These are phyloP conservation scores for Gaeumannomyces sp. DNA, from an alignment of 2,329 filamentous ascomycete genomes.

Conservation along the genomic window DNA sequence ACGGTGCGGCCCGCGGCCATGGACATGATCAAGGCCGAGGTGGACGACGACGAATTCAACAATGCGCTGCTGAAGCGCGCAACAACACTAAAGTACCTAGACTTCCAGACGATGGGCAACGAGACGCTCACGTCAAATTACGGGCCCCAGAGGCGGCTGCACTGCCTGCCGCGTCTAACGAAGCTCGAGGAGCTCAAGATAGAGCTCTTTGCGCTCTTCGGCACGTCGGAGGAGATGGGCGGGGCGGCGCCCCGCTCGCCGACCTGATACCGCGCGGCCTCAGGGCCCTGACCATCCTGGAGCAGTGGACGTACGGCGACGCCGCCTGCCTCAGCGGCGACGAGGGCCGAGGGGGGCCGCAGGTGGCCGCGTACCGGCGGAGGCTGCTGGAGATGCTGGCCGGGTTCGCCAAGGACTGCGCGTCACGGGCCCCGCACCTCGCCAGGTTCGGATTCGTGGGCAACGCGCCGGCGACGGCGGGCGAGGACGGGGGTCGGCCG, in stretches of 20 bases:
- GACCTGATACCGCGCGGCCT: slow-evolving; percentile 3
- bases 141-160: slow-evolving; percentile 5
- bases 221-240: slow-evolving; percentile 4
- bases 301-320: slow-evolving; percentile 8
- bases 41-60: slow-evolving; percentile 7
- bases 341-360: not conserved
- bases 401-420: slow-evolving; percentile 5
- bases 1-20: slow-evolving; percentile 45
- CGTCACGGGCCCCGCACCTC: not conserved
- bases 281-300: slow-evolving; percentile 3
- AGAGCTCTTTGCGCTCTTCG: slow-evolving; percentile 7
- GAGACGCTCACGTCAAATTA: slow-evolving; percentile 7
- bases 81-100: slow-evolving; percentile 5
- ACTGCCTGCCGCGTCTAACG: slow-evolving; percentile 5
- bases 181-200: slow-evolving; percentile 6
- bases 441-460: slow-evolving; percentile 6
- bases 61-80: slow-evolving; percentile 7
- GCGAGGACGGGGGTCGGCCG: not conserved
- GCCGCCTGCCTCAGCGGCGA: not conserved
- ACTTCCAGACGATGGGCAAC: slow-evolving; percentile 8
- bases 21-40: slow-evolving; percentile 35
- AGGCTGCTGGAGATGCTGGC: slow-evolving; percentile 4
- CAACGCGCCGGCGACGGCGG: not conserved
- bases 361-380: not conserved
- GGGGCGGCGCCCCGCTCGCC: slow-evolving; percentile 3